Conservation (phyloP, 2,329 filamentous ascomycete genomes). For the Alternaria panax region DNA sequence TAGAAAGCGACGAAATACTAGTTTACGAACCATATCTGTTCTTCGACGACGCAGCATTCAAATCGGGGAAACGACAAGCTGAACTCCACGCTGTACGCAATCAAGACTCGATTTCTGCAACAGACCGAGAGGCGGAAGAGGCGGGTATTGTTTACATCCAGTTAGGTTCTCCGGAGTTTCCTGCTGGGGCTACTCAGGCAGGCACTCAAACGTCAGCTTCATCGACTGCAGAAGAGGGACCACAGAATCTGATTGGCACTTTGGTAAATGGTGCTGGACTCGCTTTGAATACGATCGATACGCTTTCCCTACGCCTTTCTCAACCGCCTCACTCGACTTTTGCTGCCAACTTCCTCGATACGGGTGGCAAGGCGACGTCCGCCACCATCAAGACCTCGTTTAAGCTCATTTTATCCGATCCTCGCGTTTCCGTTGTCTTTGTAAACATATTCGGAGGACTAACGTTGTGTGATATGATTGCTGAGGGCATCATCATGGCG, state of each 20-base stretch:
- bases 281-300: conserved; percentile 90
- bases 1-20: conserved; percentile 52
- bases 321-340: conserved; percentile 39
- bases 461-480: conserved; percentile 83
- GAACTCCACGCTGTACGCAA: conserved; percentile 67
- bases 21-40: conserved; percentile 65
- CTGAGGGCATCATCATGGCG: conserved; percentile 74
- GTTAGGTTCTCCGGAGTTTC: conserved; percentile 43
- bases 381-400: conserved; percentile 82
- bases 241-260: conserved; percentile 73
- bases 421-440: conserved; percentile 74
- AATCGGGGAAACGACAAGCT: conserved; percentile 66
- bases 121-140: conserved; percentile 69
- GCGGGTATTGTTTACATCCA: conserved; percentile 82
- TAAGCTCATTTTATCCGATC: conserved; percentile 73
- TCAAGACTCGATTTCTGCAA: conserved; percentile 58
- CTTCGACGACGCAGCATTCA: conserved; percentile 75
- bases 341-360: conserved; percentile 84
- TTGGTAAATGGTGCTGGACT: conserved; percentile 89
- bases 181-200: not conserved
- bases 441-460: conserved; percentile 76
- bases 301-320: conserved; percentile 69
- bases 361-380: conserved; percentile 84
- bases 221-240: conserved; percentile 33
- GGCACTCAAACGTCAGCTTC: conserved; percentile 14